Conservation (phyloP, 1,284 basidiomycete species). For the Apiotrichum brassicae region DNA sequence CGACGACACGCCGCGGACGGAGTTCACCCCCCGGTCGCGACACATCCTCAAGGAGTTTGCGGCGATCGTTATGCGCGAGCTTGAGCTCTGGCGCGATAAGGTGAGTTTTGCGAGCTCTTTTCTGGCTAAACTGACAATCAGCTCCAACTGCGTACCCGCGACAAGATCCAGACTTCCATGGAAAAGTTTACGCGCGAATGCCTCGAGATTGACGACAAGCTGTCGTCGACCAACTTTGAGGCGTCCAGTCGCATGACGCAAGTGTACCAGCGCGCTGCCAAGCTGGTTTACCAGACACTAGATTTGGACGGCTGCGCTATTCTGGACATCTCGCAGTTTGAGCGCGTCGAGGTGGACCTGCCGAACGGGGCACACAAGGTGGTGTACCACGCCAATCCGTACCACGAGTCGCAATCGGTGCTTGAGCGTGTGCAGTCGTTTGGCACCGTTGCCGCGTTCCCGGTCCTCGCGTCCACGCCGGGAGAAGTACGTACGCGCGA, state of each 20-base stretch:
- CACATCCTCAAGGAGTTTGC: slow-evolving; percentile 94
- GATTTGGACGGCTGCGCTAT: slow-evolving; percentile 88
- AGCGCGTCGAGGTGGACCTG: slow-evolving; percentile 59
- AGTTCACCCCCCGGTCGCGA: slow-evolving; percentile 81
- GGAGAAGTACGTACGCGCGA: slow-evolving; percentile 21
- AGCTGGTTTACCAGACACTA: slow-evolving; percentile 78
- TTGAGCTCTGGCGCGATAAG: slow-evolving; percentile 82
- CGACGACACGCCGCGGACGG: slow-evolving; percentile 73
- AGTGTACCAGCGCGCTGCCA: slow-evolving; percentile 82
- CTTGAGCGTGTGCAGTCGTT: slow-evolving; percentile 58
- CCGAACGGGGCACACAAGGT: slow-evolving; percentile 38
- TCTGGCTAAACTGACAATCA: slow-evolving; percentile 49
- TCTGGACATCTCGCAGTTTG: slow-evolving; percentile 86
- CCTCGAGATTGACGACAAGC: slow-evolving; percentile 70
- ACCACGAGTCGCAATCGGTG: slow-evolving; percentile 53
- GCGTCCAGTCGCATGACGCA: slow-evolving; percentile 68
- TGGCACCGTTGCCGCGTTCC: slow-evolving; percentile 33
- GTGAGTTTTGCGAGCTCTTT: background rate
- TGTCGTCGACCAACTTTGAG: slow-evolving; percentile 30
- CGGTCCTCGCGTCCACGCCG: slow-evolving; percentile 30
- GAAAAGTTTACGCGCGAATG: slow-evolving; percentile 92
- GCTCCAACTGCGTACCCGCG: slow-evolving; percentile 84
- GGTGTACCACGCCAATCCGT: slow-evolving; percentile 50
- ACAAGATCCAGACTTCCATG: slow-evolving; percentile 92
- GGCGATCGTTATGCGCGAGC: slow-evolving; percentile 82